phyloP scores from a whole-genome alignment of 352 stramenopile genomes.

The Phytophthora litchii region DNA sequence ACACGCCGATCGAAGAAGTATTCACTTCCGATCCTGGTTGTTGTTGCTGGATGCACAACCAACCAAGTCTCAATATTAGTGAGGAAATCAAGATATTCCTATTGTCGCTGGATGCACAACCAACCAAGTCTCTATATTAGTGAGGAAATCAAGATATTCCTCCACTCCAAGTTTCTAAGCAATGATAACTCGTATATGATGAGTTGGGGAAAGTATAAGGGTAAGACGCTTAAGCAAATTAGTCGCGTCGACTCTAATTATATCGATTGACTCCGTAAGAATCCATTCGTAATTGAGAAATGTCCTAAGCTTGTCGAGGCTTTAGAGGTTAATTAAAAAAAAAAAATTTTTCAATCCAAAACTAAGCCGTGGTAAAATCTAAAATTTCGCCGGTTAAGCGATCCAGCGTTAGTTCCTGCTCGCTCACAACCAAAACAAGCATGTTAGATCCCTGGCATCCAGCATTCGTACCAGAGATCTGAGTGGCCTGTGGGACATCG shows the following conservation, averaged over 20 bases:
- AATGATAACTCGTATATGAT: conserved; percentile 30
- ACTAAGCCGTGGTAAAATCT: no score
- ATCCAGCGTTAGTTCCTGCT: neutral
- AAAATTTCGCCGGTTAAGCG: no score
- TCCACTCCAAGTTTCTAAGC: conserved; percentile 15
- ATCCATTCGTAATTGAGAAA: conserved; percentile 19
- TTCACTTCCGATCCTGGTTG: no score
- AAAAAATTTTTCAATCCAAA: no score
- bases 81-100: conserved; percentile 27
- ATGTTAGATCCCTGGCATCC: neutral
- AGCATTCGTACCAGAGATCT: conserved; percentile 7
- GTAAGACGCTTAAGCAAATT: conserved; percentile 21
- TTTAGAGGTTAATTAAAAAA: no score
- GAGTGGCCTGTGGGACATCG: conserved; percentile 18
- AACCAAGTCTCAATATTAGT: conserved; percentile 20
- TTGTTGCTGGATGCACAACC: no score
- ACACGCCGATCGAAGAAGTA: no score
- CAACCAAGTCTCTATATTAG: conserved; percentile 21
- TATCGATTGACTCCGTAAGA: neutral
- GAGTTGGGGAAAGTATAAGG: conserved; percentile 25
- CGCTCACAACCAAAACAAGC: neutral
- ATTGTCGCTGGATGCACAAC: no score
- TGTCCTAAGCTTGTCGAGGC: neutral
- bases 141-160: conserved; percentile 25
- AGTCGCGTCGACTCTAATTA: conserved; percentile 8